Evolutionary conservation across 1,284 basidiomycete species (phyloP).

Genomic region (Schizophyllum commune): DNA sequence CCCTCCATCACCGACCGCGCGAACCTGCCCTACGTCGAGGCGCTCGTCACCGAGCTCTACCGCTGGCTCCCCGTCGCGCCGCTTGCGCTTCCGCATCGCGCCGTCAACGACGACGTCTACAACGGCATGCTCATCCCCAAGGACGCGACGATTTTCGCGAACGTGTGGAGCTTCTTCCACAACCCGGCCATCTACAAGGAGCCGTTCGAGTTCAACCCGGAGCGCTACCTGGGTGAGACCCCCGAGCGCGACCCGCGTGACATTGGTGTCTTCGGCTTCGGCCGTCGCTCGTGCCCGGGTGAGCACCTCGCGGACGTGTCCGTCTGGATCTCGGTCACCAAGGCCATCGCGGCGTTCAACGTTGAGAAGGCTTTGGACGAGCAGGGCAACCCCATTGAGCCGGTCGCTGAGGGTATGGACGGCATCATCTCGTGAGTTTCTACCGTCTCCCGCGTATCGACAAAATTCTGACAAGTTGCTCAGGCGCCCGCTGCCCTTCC

Average conservation of each 20-base stretch:
- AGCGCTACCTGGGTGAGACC: conserved; percentile 16
- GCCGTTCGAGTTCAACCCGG: conserved; percentile 22
- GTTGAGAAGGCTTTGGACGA: neutral
- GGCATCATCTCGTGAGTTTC: conserved; percentile 12
- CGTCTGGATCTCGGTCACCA: conserved; percentile 14
- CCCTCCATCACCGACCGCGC: conserved; percentile 42
- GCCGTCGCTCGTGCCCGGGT: conserved; percentile 7
- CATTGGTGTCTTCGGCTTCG: conserved; percentile 11
- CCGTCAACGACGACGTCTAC: neutral
- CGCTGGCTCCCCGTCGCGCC: conserved; percentile 27
- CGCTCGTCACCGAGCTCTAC: conserved; percentile 30
- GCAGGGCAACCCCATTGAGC: conserved; percentile 7
- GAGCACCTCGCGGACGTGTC: conserved; percentile 8
- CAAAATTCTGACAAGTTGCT: neutral
- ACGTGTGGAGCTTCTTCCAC: conserved; percentile 25
- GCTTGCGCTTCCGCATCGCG: neutral
- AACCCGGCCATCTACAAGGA: conserved; percentile 20
- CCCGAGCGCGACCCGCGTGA: conserved; percentile 10
- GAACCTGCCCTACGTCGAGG: conserved; percentile 41
- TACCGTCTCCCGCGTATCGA: neutral
- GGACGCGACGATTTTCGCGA: conserved; percentile 26
- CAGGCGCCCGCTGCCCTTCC: conserved; percentile 12
- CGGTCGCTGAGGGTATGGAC: conserved; percentile 10
- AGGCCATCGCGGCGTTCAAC: conserved; percentile 11
- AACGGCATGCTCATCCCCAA: conserved; percentile 9